These are phyloP conservation scores for Hemileccinum rubropunctum DNA, from an alignment of 768 basidiomycete species.

Conservation along the genomic window DNA sequence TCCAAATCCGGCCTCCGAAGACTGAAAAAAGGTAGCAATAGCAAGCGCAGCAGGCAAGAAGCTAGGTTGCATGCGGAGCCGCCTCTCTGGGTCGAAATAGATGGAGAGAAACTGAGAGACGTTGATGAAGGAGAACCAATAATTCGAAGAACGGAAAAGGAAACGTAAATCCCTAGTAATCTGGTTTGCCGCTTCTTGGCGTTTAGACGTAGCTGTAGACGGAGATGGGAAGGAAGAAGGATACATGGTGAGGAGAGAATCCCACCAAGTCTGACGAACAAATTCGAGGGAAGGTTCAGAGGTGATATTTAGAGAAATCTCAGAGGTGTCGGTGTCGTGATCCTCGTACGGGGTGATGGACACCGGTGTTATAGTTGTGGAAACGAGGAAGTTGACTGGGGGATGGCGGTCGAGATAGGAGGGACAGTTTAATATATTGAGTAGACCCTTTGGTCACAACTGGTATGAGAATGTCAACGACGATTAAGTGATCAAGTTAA, in stretches of 20 bases:
- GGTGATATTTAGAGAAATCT: constrained; percentile 30
- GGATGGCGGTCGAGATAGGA: constrained; percentile 3
- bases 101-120: constrained; percentile 63
- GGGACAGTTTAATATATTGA: constrained; percentile 2
- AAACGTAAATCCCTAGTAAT: constrained; percentile 60
- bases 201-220: constrained; percentile 39
- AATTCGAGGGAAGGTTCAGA: constrained; percentile 64
- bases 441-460: constrained; percentile 23
- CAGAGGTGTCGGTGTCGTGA: constrained; percentile 9
- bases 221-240: constrained; percentile 30
- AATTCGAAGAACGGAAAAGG: constrained; percentile 60
- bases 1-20: constrained; percentile 58
- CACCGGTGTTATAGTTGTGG: not conserved
- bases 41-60: constrained; percentile 61
- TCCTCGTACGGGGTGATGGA: constrained; percentile 14
- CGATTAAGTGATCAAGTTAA: constrained; percentile 21
- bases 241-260: constrained; percentile 61
- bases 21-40: constrained; percentile 66
- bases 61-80: constrained; percentile 64
- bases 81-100: constrained; percentile 51
- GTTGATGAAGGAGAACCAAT: constrained; percentile 76
- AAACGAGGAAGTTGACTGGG: not conserved
- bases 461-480: constrained; percentile 23
- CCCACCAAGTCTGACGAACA: constrained; percentile 78
- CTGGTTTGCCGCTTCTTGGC: constrained; percentile 42